Conservation (phyloP, 2,329 filamentous ascomycete species). For the Biscogniauxia marginata region DNA sequence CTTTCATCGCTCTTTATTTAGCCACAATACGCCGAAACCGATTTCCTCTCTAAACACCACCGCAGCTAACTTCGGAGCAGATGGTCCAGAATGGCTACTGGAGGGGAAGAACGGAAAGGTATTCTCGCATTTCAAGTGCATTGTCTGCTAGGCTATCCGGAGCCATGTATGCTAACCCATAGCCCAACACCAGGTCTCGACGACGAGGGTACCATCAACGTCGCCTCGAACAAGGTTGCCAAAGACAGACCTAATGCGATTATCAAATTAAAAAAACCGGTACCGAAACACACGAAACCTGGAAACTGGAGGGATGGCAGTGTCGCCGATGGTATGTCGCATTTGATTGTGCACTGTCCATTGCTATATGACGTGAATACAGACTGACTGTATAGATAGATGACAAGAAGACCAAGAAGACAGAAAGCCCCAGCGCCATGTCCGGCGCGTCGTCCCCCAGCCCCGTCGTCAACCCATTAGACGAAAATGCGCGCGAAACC, state of each 20-base stretch:
- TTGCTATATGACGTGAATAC: neutral
- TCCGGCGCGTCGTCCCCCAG: slow-evolving; percentile 47
- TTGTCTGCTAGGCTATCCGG: slow-evolving; percentile 7
- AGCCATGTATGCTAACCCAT: slow-evolving; percentile 8
- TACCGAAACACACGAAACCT: slow-evolving; percentile 62
- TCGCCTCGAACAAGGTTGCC: slow-evolving; percentile 55
- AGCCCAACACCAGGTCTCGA: slow-evolving; percentile 36
- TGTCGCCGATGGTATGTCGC: slow-evolving; percentile 56
- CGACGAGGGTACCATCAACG: slow-evolving; percentile 62
- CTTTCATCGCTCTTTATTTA: neutral
- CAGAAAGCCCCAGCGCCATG: slow-evolving; percentile 39
- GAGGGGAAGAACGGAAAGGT: slow-evolving; percentile 29
- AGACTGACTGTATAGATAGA: slow-evolving; percentile 35
- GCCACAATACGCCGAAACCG: neutral
- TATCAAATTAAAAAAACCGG: slow-evolving; percentile 62
- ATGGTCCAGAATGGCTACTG: slow-evolving; percentile 24
- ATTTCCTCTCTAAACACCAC: neutral
- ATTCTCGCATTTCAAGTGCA: slow-evolving; percentile 3
- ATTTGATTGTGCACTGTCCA: neutral
- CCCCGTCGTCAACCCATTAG: slow-evolving; percentile 65
- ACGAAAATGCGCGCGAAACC: slow-evolving; percentile 72
- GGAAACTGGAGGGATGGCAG: slow-evolving; percentile 72
- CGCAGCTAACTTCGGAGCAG: neutral
- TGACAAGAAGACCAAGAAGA: slow-evolving; percentile 53
- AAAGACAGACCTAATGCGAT: slow-evolving; percentile 45